Percentiles rank a stretch among this genome's conserved stretches.
These are phyloP conservation scores for Acacia melanoxylon DNA, from an alignment of 306 rosid species.

Conservation along the genomic window DNA sequence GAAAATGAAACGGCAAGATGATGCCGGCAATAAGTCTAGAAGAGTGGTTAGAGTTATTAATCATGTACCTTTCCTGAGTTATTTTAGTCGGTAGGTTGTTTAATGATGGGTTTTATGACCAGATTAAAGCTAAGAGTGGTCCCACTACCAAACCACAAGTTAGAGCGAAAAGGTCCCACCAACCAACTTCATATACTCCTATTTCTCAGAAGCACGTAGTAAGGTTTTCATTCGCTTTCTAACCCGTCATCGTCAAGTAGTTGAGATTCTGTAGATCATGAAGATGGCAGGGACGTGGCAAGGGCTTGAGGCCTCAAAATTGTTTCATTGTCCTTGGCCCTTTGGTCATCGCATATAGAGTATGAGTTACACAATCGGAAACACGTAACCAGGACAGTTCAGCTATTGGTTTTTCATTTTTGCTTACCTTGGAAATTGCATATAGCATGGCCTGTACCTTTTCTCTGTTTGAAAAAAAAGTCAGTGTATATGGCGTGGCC, in stretches of 20 bases:
- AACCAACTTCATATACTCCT: neutral
- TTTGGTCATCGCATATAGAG: neutral
- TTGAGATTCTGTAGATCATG: constrained; percentile 12
- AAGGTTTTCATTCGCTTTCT: constrained; percentile 18
- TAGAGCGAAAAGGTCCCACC: constrained; percentile 31
- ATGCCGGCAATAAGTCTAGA: constrained; percentile 30
- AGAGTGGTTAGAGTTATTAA: constrained; percentile 10
- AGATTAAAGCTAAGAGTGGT: constrained; percentile 42
- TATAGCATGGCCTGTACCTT: too few relatives aligned
- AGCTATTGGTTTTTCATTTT: neutral
- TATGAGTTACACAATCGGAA: neutral
- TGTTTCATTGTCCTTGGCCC: neutral
- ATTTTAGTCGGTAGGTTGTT: constrained; percentile 39
- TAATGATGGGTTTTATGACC: constrained; percentile 39
- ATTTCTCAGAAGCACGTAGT: constrained; percentile 2
- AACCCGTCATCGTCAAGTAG: neutral
- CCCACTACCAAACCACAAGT: constrained; percentile 36
- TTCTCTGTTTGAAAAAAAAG: too few relatives aligned
- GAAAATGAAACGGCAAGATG: constrained; percentile 23
- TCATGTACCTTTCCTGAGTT: constrained; percentile 20
- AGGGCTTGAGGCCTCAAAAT: neutral
- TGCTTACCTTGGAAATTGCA: neutral
- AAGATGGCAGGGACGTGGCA: neutral
- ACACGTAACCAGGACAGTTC: too few relatives aligned
- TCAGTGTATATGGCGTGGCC: neutral